These are phyloP conservation scores for Nicotiana attenuata DNA, from an alignment of 257 asterid genomes.

Conservation along the genomic window DNA sequence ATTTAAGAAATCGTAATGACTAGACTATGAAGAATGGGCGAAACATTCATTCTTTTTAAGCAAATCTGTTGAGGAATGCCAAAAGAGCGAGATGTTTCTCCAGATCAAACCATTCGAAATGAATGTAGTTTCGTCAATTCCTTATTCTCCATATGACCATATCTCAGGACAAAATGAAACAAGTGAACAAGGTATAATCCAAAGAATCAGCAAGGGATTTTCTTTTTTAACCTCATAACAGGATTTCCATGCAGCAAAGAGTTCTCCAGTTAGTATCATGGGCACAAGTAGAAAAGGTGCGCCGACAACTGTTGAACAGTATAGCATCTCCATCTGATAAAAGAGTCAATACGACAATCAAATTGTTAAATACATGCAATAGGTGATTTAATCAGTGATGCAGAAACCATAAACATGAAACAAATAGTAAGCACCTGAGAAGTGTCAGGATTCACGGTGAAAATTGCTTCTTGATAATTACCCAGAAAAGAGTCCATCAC, in stretches of 20 bases:
- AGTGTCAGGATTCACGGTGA: conserved; percentile 78
- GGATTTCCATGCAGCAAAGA: conserved; percentile 67
- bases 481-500: conserved; percentile 91
- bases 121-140: not conserved
- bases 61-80: not conserved
- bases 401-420: not conserved
- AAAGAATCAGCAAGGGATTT: not conserved
- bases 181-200: not conserved
- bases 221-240: conserved; percentile 50
- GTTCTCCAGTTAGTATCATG: conserved; percentile 76
- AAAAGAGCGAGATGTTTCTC: not conserved
- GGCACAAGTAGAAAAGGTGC: conserved; percentile 69
- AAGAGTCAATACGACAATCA: not conserved
- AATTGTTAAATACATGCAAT: not conserved
- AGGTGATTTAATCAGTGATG: not conserved
- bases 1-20: not conserved
- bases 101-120: not conserved
- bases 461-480: conserved; percentile 86
- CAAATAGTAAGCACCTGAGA: conserved; percentile 52
- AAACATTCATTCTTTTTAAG: not conserved
- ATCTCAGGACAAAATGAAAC: not conserved
- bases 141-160: not conserved
- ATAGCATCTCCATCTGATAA: conserved; percentile 73
- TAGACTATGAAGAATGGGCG: not conserved
- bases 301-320: conserved; percentile 83